Conservation (phyloP, 768 basidiomycete genomes). For the Amanita subjunquillea region DNA sequence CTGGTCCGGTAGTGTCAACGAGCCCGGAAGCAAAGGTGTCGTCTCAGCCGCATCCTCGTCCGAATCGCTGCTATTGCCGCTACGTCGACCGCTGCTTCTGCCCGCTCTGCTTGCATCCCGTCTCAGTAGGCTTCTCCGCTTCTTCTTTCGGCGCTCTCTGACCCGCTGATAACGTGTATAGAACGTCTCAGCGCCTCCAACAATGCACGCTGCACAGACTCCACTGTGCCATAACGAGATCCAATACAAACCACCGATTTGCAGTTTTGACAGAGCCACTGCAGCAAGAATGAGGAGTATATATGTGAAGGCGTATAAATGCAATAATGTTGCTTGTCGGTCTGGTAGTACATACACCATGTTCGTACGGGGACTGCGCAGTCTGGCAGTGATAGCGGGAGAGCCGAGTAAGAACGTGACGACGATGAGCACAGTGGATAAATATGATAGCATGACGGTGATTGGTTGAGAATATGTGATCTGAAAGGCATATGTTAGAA, state of each 20-base stretch:
- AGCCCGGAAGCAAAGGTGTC: slow-evolving; percentile 4
- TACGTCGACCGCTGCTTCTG: not conserved
- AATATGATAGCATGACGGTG: slow-evolving; percentile 36
- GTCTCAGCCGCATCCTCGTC: slow-evolving; percentile 3
- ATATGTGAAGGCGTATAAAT: slow-evolving; percentile 52
- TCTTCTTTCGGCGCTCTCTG: slow-evolving; percentile 3
- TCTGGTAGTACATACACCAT: slow-evolving; percentile 9
- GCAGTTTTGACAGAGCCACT: slow-evolving; percentile 25
- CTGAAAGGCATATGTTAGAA: slow-evolving; percentile 31
- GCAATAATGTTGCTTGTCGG: slow-evolving; percentile 34
- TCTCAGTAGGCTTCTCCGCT: not conserved
- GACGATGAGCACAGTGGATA: slow-evolving; percentile 41
- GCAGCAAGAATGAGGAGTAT: slow-evolving; percentile 43
- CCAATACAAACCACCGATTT: slow-evolving; percentile 47
- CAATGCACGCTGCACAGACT: slow-evolving; percentile 28
- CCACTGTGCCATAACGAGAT: slow-evolving; percentile 43
- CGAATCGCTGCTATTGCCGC: not conserved
- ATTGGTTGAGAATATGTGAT: slow-evolving; percentile 49
- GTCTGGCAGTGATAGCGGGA: slow-evolving; percentile 19
- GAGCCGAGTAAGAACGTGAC: slow-evolving; percentile 30
- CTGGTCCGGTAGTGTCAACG: slow-evolving; percentile 6
- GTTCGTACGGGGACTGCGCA: slow-evolving; percentile 4
- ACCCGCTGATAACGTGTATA: not conserved
- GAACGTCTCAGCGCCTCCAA: slow-evolving; percentile 25
- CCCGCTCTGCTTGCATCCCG: not conserved